Evolutionary conservation across 257 asterid genomes (phyloP).

Genomic region (Capsicum baccatum): DNA sequence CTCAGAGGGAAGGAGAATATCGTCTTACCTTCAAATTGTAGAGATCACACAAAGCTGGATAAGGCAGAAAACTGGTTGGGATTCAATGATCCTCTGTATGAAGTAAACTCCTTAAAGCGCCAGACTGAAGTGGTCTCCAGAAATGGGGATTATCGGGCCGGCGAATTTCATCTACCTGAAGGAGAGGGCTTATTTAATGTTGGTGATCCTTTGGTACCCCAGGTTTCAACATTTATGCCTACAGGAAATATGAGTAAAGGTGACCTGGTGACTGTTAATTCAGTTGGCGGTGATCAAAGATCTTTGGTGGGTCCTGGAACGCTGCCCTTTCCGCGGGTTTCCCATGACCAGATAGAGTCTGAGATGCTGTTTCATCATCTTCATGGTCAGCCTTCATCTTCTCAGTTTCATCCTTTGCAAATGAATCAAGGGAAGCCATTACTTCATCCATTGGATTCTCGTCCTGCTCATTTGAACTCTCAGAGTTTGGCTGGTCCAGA

Average conservation of each 20-base stretch:
- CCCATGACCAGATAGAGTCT: slow-evolving; percentile 54
- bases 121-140: slow-evolving; percentile 43
- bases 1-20: slow-evolving; percentile 41
- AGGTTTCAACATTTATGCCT: slow-evolving; percentile 42
- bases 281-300: slow-evolving; percentile 48
- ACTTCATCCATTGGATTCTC: slow-evolving; percentile 62
- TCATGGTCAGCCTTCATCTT: slow-evolving; percentile 60
- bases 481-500: slow-evolving; percentile 62
- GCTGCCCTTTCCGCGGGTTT: slow-evolving; percentile 48
- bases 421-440: slow-evolving; percentile 59
- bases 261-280: slow-evolving; percentile 54
- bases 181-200: slow-evolving; percentile 61
- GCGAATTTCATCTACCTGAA: slow-evolving; percentile 63
- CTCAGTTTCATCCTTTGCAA: slow-evolving; percentile 59
- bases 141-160: slow-evolving; percentile 49
- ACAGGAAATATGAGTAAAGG: slow-evolving; percentile 48
- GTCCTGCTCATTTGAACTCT: slow-evolving; percentile 55
- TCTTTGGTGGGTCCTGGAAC: slow-evolving; percentile 50
- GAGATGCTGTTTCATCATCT: slow-evolving; percentile 47
- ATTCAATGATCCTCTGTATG: slow-evolving; percentile 47
- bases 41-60: slow-evolving; percentile 49
- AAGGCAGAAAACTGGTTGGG: slow-evolving; percentile 62
- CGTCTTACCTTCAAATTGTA: slow-evolving; percentile 43
- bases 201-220: slow-evolving; percentile 53
- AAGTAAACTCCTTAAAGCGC: slow-evolving; percentile 45